Conservation (phyloP, 192 early-diverging fungal genomes). For the Backusella tuberculispora region DNA sequence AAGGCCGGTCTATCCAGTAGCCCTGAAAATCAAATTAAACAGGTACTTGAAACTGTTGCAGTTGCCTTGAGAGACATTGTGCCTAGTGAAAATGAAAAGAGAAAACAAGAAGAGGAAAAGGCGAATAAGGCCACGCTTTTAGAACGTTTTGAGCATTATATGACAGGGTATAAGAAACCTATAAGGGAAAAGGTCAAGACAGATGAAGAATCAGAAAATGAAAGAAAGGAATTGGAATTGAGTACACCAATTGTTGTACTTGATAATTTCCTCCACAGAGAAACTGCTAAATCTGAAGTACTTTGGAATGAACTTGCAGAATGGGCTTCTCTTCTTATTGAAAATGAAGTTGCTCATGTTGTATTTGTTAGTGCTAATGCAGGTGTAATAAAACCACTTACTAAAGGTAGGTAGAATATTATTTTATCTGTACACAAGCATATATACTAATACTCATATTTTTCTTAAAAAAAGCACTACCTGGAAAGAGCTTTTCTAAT, state of each 20-base stretch:
- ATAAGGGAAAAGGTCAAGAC: slow-evolving; percentile 28
- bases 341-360: slow-evolving; percentile 89
- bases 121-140: slow-evolving; percentile 13
- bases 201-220: slow-evolving; percentile 30
- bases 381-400: slow-evolving; percentile 65
- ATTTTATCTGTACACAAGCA: not conserved
- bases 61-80: slow-evolving; percentile 69
- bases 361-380: slow-evolving; percentile 84
- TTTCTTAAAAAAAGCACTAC: slow-evolving; percentile 52
- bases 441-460: slow-evolving; percentile 4
- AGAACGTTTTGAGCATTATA: not conserved
- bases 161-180: not conserved
- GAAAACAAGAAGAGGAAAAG: slow-evolving; percentile 13
- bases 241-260: slow-evolving; percentile 90
- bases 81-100: slow-evolving; percentile 20
- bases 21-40: slow-evolving; percentile 78
- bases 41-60: slow-evolving; percentile 84
- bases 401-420: slow-evolving; percentile 56
- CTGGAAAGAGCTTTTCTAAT: slow-evolving; percentile 69
- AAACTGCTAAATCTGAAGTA: slow-evolving; percentile 60
- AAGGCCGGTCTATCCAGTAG: slow-evolving; percentile 85
- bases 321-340: slow-evolving; percentile 81
- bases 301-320: slow-evolving; percentile 79
- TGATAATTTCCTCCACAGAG: slow-evolving; percentile 81
- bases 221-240: slow-evolving; percentile 41